These are phyloP conservation scores for Gyromitra esculenta DNA, from an alignment of 2,329 filamentous ascomycete genomes.

Conservation along the genomic window DNA sequence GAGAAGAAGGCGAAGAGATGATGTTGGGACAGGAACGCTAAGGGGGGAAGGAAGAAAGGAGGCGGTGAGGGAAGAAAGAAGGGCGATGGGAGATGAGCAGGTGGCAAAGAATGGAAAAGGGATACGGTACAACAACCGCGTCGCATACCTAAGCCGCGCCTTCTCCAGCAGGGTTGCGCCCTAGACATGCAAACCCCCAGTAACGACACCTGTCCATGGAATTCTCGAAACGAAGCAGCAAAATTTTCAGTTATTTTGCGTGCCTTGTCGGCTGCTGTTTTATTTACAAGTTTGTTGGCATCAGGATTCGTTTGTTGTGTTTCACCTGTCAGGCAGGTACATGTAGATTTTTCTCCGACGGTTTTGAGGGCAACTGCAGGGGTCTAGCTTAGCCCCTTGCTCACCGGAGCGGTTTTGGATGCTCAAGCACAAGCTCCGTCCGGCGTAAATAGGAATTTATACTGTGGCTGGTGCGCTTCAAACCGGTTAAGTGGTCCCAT, in stretches of 20 bases:
- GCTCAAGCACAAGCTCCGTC: neutral
- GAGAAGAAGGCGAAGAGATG: constrained; percentile 27
- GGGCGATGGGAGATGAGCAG: constrained; percentile 58
- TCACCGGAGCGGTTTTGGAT: neutral
- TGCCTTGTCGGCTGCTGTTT: neutral
- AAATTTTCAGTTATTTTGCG: neutral
- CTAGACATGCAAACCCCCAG: constrained; percentile 22
- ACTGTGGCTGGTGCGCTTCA: too few relatives aligned
- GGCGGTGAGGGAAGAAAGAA: constrained; percentile 43
- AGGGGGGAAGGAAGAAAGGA: constrained; percentile 53
- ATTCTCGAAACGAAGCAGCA: constrained; percentile 18
- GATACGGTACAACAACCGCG: constrained; percentile 44
- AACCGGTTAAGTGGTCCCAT: too few relatives aligned
- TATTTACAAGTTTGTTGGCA: neutral
- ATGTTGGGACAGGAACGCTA: constrained; percentile 44
- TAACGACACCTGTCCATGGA: constrained; percentile 16
- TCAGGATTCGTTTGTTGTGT: neutral
- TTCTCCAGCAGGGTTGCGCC: constrained; percentile 45
- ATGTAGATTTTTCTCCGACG: neutral
- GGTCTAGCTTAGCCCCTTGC: neutral
- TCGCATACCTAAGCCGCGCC: constrained; percentile 37
- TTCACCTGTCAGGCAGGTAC: neutral
- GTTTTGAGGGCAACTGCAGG: neutral
- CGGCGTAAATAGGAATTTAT: too few relatives aligned
- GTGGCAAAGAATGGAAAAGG: constrained; percentile 48